Conservation (phyloP, 2,329 filamentous ascomycete species). For the Cordyceps militaris region DNA sequence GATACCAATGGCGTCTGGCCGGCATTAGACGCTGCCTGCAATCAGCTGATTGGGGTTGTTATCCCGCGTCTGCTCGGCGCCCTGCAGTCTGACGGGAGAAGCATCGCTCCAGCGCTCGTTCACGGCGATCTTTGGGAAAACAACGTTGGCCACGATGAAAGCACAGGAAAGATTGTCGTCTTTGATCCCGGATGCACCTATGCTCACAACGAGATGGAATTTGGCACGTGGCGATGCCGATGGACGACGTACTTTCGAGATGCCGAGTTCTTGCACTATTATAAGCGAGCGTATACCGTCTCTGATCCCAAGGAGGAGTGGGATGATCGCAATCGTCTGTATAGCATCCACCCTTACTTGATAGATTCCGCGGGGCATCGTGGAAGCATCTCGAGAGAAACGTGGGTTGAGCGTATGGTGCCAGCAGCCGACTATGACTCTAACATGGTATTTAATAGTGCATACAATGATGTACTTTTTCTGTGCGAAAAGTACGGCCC, state of each 20-base stretch:
- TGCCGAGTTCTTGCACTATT: slow-evolving; percentile 17
- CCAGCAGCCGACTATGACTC: too few relatives aligned
- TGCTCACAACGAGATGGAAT: slow-evolving; percentile 26
- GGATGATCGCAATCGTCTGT: slow-evolving; percentile 22
- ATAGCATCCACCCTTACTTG: slow-evolving; percentile 16
- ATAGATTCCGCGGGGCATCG: slow-evolving; percentile 19
- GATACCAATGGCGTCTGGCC: slow-evolving; percentile 16
- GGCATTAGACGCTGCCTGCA: slow-evolving; percentile 18
- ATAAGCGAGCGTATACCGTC: slow-evolving; percentile 14
- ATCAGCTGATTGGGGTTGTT: slow-evolving; percentile 20
- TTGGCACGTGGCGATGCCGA: slow-evolving; percentile 21
- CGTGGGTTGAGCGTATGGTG: slow-evolving; percentile 21
- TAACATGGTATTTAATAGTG: too few relatives aligned
- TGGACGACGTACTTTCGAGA: slow-evolving; percentile 17
- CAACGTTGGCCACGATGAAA: slow-evolving; percentile 23
- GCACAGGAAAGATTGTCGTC: slow-evolving; percentile 23
- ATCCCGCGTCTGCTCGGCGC: slow-evolving; percentile 24
- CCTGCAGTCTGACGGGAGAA: slow-evolving; percentile 24
- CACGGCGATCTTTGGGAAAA: slow-evolving; percentile 30
- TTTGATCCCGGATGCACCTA: slow-evolving; percentile 29
- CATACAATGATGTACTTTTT: slow-evolving; percentile 31
- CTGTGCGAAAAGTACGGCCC: slow-evolving; percentile 27
- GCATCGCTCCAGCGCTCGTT: slow-evolving; percentile 25
- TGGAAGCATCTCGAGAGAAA: slow-evolving; percentile 19
- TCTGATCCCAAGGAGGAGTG: slow-evolving; percentile 21